A percentile compares a stretch with the other conserved stretches of the same genome.
phyloP scores from a whole-genome alignment of 2,329 filamentous ascomycete species.

The Hymenotorrendiella dingleyae region DNA sequence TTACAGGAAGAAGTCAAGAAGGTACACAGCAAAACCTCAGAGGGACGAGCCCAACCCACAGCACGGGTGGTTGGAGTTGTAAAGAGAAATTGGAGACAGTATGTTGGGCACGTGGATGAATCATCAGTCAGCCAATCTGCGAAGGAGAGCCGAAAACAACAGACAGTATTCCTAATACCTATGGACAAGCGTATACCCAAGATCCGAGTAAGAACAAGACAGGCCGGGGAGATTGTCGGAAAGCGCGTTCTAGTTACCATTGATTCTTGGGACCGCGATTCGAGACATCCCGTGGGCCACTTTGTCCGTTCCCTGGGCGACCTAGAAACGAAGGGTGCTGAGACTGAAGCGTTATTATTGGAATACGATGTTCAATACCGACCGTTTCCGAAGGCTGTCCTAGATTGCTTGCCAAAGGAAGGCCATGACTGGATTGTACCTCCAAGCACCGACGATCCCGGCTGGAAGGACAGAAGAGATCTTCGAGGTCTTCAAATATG shows the following conservation, averaged over 20 bases:
- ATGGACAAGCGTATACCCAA: constrained; percentile 99
- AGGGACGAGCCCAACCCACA: constrained; percentile 80
- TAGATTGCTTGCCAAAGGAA: constrained; percentile 86
- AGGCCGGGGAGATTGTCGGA: constrained; percentile 81
- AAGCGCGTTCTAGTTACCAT: constrained; percentile 91
- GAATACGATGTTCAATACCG: constrained; percentile 98
- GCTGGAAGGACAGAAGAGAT: constrained; percentile 82
- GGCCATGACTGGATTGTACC: constrained; percentile 95
- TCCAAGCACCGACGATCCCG: constrained; percentile 67
- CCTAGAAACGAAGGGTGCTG: constrained; percentile 92
- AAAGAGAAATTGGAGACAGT: constrained; percentile 96
- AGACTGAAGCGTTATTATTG: constrained; percentile 88
- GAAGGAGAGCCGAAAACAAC: constrained; percentile 75
- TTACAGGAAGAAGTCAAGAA: constrained; percentile 88
- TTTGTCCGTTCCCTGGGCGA: constrained; percentile 91
- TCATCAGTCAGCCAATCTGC: constrained; percentile 71
- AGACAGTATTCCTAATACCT: constrained; percentile 89
- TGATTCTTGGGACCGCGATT: constrained; percentile 91
- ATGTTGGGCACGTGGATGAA: constrained; percentile 90
- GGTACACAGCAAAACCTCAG: constrained; percentile 68
- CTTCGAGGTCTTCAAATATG: constrained; percentile 82
- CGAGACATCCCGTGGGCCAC: constrained; percentile 85
- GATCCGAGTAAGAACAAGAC: constrained; percentile 85
- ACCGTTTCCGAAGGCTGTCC: constrained; percentile 89
- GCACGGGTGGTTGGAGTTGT: constrained; percentile 87